Conservation (phyloP, 1,139 yeast species). For the Candida sanyaensis region DNA sequence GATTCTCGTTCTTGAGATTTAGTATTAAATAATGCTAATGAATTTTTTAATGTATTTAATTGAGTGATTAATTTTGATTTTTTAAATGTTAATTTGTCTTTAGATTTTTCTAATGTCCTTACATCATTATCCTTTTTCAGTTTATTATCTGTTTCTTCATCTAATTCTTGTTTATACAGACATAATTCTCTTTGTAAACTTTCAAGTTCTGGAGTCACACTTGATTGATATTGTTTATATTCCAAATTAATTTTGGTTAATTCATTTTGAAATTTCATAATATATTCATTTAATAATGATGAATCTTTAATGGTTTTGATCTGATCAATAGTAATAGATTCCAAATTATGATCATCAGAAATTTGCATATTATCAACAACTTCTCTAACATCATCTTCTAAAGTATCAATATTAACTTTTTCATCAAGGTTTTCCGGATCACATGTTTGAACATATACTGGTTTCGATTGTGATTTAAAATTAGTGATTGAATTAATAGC, state of each 20-base stretch:
- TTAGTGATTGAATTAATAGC: constrained; percentile 41
- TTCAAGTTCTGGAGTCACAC: constrained; percentile 23
- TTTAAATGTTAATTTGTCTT: constrained; percentile 26
- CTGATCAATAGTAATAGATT: constrained; percentile 18
- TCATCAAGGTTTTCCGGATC: constrained; percentile 12
- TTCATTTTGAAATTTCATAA: constrained; percentile 31
- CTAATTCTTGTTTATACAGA: constrained; percentile 27
- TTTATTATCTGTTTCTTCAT: constrained; percentile 33
- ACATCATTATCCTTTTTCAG: constrained; percentile 33
- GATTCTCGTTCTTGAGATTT: constrained; percentile 26
- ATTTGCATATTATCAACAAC: not conserved
- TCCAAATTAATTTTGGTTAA: constrained; percentile 28
- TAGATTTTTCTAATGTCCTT: constrained; percentile 32
- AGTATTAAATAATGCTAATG: constrained; percentile 17
- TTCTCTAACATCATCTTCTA: constrained; percentile 10
- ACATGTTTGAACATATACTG: constrained; percentile 25
- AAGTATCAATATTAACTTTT: constrained; percentile 9
- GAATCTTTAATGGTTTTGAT: constrained; percentile 20
- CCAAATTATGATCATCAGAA: constrained; percentile 11
- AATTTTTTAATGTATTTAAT: constrained; percentile 23
- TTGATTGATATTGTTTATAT: constrained; percentile 21
- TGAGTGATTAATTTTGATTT: constrained; percentile 36
- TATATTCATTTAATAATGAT: constrained; percentile 24
- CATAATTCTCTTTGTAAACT: constrained; percentile 23
- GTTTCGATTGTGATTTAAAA: constrained; percentile 36